A percentile compares a stretch with the other conserved stretches of the same genome.
These are phyloP conservation scores for Aspergillus fructus DNA, from an alignment of 2,329 filamentous ascomycete species.

Conservation along the genomic window DNA sequence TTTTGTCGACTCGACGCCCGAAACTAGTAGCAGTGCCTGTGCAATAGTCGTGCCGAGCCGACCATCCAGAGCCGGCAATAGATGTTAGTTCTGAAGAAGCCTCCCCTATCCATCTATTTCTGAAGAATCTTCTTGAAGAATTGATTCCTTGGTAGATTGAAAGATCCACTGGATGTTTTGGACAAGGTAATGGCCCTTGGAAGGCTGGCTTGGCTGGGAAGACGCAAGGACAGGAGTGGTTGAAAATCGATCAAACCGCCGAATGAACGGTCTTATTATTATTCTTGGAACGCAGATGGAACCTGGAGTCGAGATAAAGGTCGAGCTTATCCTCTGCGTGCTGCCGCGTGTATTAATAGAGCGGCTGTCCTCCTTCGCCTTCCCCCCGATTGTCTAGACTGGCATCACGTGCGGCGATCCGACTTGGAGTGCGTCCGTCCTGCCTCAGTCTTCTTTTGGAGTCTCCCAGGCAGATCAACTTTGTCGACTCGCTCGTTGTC, in stretches of 20 bases:
- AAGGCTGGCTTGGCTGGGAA: constrained; percentile 10
- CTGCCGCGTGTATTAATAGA: constrained; percentile 1
- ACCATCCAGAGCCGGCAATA: neutral
- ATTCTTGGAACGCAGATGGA: neutral
- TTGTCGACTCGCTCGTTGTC: neutral
- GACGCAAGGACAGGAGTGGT: constrained; percentile 12
- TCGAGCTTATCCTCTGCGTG: neutral
- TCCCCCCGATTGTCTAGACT: constrained; percentile 16
- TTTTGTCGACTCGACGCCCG: constrained; percentile 6
- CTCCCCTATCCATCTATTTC: constrained; percentile 5
- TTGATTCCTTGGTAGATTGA: constrained; percentile 1
- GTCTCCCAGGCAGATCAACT: neutral
- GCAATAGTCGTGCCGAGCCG: constrained; percentile 12
- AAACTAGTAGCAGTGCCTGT: constrained; percentile 11
- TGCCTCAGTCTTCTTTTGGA: neutral
- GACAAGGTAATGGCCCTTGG: constrained; percentile 1
- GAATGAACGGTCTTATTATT: neutral
- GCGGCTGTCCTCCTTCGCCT: neutral
- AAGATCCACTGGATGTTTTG: constrained; percentile 1
- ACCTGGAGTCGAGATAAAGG: neutral
- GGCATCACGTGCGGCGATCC: constrained; percentile 21
- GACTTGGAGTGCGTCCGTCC: neutral
- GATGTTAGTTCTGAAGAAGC: neutral
- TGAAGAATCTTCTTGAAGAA: neutral
- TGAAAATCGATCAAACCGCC: neutral